phyloP scores from a whole-genome alignment of 805 yeast species.

The Isabelozyma rhagii region DNA sequence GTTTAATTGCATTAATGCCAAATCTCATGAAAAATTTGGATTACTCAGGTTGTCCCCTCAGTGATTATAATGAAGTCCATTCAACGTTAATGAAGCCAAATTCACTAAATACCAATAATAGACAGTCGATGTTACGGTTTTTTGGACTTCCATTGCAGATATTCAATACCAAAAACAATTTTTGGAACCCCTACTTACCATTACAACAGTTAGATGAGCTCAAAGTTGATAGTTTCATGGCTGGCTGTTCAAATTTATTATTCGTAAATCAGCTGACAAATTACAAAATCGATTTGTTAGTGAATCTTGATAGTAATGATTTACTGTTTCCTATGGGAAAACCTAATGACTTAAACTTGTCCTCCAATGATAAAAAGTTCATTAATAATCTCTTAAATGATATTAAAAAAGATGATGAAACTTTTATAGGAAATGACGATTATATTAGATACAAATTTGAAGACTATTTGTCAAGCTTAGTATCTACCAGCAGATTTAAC shows the following conservation, averaged over 20 bases:
- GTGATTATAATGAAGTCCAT: slow-evolving; percentile 51
- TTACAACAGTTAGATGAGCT: slow-evolving; percentile 84
- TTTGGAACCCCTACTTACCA: slow-evolving; percentile 93
- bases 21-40: slow-evolving; percentile 67
- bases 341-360: slow-evolving; percentile 29
- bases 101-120: slow-evolving; percentile 71
- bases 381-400: slow-evolving; percentile 54
- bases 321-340: slow-evolving; percentile 40
- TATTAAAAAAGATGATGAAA: slow-evolving; percentile 41
- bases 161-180: slow-evolving; percentile 76
- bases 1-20: slow-evolving; percentile 80
- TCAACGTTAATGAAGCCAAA: slow-evolving; percentile 54
- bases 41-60: slow-evolving; percentile 75
- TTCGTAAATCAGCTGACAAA: slow-evolving; percentile 60
- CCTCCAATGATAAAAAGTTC: slow-evolving; percentile 66
- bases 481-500: slow-evolving; percentile 69
- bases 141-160: slow-evolving; percentile 86
- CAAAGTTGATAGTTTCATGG: slow-evolving; percentile 60
- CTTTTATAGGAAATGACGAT: slow-evolving; percentile 61
- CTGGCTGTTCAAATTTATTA: slow-evolving; percentile 87
- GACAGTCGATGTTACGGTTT: slow-evolving; percentile 72
- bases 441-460: slow-evolving; percentile 85
- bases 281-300: slow-evolving; percentile 64
- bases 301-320: slow-evolving; percentile 63
- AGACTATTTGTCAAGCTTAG: slow-evolving; percentile 76